Evolutionary conservation across 169 alveolate genomes (phyloP).

Genomic region (Babesia ovis): DNA sequence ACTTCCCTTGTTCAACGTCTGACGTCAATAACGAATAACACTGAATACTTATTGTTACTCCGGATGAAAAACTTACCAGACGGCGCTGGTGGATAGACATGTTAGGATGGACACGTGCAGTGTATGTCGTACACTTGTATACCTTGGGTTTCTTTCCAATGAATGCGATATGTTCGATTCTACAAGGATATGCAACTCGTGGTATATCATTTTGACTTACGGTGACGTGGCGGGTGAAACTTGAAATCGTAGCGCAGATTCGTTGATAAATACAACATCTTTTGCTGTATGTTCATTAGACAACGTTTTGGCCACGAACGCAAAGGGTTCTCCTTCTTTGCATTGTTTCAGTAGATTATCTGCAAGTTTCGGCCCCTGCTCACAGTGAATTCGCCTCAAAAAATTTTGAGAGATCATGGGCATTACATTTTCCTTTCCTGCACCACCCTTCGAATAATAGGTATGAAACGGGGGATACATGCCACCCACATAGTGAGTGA

Average conservation of each 20-base stretch:
- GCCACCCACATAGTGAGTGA: conserved; percentile 28
- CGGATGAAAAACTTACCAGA: not conserved
- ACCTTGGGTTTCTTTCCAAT: conserved; percentile 16
- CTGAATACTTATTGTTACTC: not conserved
- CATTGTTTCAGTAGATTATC: not conserved
- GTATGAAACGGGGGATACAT: conserved; percentile 41
- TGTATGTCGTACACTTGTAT: conserved; percentile 13
- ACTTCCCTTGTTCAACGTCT: conserved; percentile 21
- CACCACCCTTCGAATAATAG: conserved; percentile 5
- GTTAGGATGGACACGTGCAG: conserved; percentile 22
- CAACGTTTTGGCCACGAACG: conserved; percentile 7
- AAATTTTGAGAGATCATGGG: conserved; percentile 14
- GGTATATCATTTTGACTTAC: not conserved
- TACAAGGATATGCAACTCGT: not conserved
- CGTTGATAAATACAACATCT: conserved; percentile 19
- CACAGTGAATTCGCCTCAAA: conserved; percentile 4
- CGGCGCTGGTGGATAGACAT: not conserved
- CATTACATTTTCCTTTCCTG: not conserved
- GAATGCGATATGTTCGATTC: conserved; percentile 32
- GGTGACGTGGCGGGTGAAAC: conserved; percentile 4
- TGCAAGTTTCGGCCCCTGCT: conserved; percentile 4
- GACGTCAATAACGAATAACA: conserved; percentile 24
- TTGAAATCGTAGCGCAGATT: not conserved
- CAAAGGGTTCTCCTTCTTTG: not conserved
- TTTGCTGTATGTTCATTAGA: not conserved